These are phyloP conservation scores for Cutaneotrichosporon sp. DNA, from an alignment of 1,284 basidiomycete genomes.

Conservation along the genomic window DNA sequence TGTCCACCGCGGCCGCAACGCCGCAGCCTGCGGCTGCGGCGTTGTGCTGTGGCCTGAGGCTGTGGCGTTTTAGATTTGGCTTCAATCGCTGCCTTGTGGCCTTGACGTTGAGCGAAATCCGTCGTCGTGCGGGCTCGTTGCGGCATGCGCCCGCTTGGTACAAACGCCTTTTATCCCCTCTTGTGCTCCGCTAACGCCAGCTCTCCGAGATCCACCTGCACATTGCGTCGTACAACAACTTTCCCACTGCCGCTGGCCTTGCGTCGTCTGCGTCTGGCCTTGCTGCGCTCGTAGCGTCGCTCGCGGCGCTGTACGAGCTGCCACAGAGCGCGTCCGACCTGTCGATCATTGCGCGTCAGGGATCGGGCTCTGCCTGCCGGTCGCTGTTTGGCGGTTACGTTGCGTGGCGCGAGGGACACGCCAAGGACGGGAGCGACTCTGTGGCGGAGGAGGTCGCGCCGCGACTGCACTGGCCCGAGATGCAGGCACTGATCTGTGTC, in stretches of 20 bases:
- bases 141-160: too few relatives aligned
- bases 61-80: too few relatives aligned
- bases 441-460: slow-evolving; percentile 83
- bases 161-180: too few relatives aligned
- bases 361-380: slow-evolving; percentile 94
- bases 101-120: too few relatives aligned
- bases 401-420: slow-evolving; percentile 80
- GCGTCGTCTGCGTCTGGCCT: slow-evolving; percentile 97
- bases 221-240: slow-evolving; percentile 96
- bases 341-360: slow-evolving; percentile 91
- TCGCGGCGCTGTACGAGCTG: slow-evolving; percentile 80
- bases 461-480: slow-evolving; percentile 83
- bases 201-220: slow-evolving; percentile 69
- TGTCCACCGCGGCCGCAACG: neutral
- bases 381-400: slow-evolving; percentile 97
- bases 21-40: too few relatives aligned
- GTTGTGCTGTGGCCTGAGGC: too few relatives aligned
- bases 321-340: slow-evolving; percentile 64
- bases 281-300: slow-evolving; percentile 85
- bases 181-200: slow-evolving; percentile 46
- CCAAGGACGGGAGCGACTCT: slow-evolving; percentile 72
- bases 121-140: too few relatives aligned
- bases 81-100: too few relatives aligned
- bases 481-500: slow-evolving; percentile 96
- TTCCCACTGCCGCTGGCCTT: slow-evolving; percentile 96